Evolutionary conservation across 129 eudicot genomes (phyloP).

Genomic region (Saussurea involucrata): DNA sequence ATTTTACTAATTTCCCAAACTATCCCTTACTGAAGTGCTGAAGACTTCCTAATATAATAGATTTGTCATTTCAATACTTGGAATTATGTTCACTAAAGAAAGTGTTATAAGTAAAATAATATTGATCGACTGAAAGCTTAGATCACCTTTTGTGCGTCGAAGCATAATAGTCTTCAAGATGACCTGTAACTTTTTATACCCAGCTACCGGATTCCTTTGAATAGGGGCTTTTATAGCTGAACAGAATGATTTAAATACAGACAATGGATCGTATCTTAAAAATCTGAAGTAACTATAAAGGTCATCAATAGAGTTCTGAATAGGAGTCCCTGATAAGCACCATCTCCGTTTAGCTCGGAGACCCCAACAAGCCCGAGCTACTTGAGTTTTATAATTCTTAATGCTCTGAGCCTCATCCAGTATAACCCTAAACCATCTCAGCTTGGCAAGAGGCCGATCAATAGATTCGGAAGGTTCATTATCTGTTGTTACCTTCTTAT

Average conservation of each 20-base stretch:
- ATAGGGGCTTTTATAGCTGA: slow-evolving; percentile 66
- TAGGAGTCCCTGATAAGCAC: slow-evolving; percentile 97
- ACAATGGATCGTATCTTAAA: slow-evolving; percentile 74
- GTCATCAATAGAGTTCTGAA: slow-evolving; percentile 89
- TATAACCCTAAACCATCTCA: slow-evolving; percentile 94
- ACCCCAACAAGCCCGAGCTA: slow-evolving; percentile 98
- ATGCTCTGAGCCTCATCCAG: slow-evolving; percentile 95
- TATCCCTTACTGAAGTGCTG: background rate
- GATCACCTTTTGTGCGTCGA: slow-evolving; percentile 88
- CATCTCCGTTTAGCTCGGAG: slow-evolving; percentile 95
- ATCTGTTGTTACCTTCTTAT: slow-evolving; percentile 39
- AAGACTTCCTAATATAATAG: background rate
- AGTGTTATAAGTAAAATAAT: background rate
- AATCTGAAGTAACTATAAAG: slow-evolving; percentile 94
- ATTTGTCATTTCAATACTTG: background rate
- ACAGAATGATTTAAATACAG: slow-evolving; percentile 54
- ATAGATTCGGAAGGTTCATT: slow-evolving; percentile 37
- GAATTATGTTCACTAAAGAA: background rate
- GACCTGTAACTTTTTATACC: slow-evolving; percentile 72
- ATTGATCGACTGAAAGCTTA: background rate
- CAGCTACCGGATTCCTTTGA: slow-evolving; percentile 53
- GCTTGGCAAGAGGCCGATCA: slow-evolving; percentile 73
- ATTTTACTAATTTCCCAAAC: background rate
- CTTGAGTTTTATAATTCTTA: slow-evolving; percentile 80
- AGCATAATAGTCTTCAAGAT: slow-evolving; percentile 85